Evolutionary conservation across 2,329 filamentous ascomycete species (phyloP).

Genomic region (Colletotrichum kahawae): DNA sequence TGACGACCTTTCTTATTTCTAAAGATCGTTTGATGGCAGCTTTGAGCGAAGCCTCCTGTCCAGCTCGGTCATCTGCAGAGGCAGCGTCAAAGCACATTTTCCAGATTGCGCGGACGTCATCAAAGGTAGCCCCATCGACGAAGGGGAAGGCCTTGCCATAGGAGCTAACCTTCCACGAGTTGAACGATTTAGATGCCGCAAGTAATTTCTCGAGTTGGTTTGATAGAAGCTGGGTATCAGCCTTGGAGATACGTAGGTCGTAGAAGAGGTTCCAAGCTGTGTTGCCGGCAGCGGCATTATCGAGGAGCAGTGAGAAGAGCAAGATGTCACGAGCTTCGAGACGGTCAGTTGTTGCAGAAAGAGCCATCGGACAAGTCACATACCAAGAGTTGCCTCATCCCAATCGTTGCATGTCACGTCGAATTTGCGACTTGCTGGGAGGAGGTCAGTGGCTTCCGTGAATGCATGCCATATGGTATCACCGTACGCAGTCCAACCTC

Average conservation of each 20-base stretch:
- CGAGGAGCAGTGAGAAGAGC: constrained; percentile 55
- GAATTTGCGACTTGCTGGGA: constrained; percentile 42
- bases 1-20: not conserved
- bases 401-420: constrained; percentile 64
- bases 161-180: constrained; percentile 46
- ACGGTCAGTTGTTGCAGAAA: not conserved
- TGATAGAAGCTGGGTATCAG: constrained; percentile 38
- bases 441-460: not conserved
- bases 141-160: constrained; percentile 54
- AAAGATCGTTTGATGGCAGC: constrained; percentile 1
- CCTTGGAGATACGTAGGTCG: constrained; percentile 49
- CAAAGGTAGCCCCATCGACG: constrained; percentile 52
- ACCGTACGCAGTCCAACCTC: constrained; percentile 42
- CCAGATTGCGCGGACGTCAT: constrained; percentile 21
- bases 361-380: constrained; percentile 6
- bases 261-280: constrained; percentile 62
- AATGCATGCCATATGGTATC: constrained; percentile 25
- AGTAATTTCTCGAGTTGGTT: constrained; percentile 42
- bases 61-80: not conserved
- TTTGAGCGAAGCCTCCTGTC: not conserved
- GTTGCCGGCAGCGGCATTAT: constrained; percentile 30
- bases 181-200: constrained; percentile 37
- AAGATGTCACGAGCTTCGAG: constrained; percentile 58
- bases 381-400: constrained; percentile 55
- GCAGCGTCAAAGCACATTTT: not conserved